phyloP scores from a whole-genome alignment of 495 filamentous ascomycete genomes.

The Podospora conica region DNA sequence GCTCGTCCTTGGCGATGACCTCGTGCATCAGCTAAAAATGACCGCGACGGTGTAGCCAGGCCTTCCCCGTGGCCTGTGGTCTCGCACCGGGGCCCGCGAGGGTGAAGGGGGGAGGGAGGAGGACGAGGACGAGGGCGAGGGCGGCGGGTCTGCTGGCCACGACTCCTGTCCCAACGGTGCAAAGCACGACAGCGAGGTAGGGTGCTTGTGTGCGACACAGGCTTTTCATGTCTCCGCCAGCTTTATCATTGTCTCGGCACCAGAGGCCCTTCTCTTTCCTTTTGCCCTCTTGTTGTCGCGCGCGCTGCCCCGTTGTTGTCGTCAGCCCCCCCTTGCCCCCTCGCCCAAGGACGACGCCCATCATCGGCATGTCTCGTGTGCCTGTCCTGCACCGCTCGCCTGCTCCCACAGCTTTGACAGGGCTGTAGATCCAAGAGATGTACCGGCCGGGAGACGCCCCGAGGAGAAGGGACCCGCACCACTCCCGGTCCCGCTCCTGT shows the following conservation, averaged over 20 bases:
- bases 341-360: slow-evolving; percentile 1
- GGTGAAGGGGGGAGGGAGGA: not conserved
- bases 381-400: slow-evolving; percentile 5
- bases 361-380: slow-evolving; percentile 10
- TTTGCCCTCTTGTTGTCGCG: not conserved
- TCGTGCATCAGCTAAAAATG: slow-evolving; percentile 10
- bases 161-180: not conserved
- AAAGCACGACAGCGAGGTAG: slow-evolving; percentile 3
- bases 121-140: too few species aligned
- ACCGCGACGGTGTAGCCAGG: slow-evolving; percentile 1
- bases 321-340: not conserved
- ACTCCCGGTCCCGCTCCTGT: not conserved
- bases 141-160: not conserved
- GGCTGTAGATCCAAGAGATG: not conserved
- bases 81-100: not conserved
- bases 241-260: slow-evolving; percentile 17
- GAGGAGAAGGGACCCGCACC: not conserved
- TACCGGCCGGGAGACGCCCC: not conserved
- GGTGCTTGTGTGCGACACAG: not conserved
- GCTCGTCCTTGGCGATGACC: slow-evolving; percentile 2
- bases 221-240: slow-evolving; percentile 16
- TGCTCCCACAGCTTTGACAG: slow-evolving; percentile 11
- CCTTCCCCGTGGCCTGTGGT: not conserved
- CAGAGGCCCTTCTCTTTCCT: not conserved
- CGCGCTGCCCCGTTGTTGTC: too few species aligned